Evolutionary conservation across 768 basidiomycete genomes (phyloP).

Genomic region (Mrakia hoshinonis): DNA sequence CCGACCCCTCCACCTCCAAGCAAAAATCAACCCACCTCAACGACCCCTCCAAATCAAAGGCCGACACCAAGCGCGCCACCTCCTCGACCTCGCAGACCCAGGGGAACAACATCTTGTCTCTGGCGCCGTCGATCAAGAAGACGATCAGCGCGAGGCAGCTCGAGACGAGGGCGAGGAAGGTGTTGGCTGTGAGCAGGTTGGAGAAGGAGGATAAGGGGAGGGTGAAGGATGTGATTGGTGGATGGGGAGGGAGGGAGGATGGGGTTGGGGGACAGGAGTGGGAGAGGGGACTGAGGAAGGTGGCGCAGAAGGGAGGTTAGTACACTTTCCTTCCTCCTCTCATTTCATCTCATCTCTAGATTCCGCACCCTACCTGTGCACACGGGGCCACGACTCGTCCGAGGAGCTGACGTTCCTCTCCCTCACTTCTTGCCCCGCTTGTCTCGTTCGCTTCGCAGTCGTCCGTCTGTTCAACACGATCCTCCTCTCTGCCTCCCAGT

Average conservation of each 20-base stretch:
- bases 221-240: slow-evolving; percentile 40
- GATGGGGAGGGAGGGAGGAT: slow-evolving; percentile 36
- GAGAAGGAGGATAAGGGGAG: slow-evolving; percentile 41
- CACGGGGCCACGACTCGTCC: background rate
- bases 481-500: slow-evolving; percentile 36
- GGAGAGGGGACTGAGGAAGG: slow-evolving; percentile 41
- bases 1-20: slow-evolving; percentile 29
- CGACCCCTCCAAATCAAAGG: slow-evolving; percentile 23
- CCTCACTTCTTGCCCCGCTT: background rate
- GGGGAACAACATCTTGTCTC: slow-evolving; percentile 36
- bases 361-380: background rate
- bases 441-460: slow-evolving; percentile 31
- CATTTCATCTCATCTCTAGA: background rate
- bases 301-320: slow-evolving; percentile 42
- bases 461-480: slow-evolving; percentile 44
- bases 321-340: slow-evolving; percentile 12
- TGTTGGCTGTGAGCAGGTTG: slow-evolving; percentile 36
- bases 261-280: slow-evolving; percentile 40
- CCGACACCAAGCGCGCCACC: slow-evolving; percentile 24
- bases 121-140: slow-evolving; percentile 34
- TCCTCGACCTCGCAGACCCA: slow-evolving; percentile 22
- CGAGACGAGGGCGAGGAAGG: slow-evolving; percentile 36
- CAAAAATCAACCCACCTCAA: slow-evolving; percentile 7
- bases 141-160: slow-evolving; percentile 36
- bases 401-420: background rate